Base-by-base conservation (phyloP, 805 yeast species). In the Wickerhamiella azymoides region DNA sequence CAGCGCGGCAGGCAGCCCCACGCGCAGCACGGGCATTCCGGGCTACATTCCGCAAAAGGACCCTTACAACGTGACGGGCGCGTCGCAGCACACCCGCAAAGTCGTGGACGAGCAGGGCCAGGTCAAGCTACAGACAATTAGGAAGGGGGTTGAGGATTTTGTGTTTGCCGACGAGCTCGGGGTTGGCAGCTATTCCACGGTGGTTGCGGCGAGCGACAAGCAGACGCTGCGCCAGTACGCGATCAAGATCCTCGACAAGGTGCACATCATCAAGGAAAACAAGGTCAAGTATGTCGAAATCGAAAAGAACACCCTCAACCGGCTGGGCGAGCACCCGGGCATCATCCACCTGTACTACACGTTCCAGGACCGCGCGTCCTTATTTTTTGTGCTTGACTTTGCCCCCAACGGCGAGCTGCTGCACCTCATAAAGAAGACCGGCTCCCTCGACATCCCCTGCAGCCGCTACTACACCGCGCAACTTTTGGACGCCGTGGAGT, bases 331-430 rank as follows among this genome's bases (percentile, higher is more conserved):
- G 47, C 97, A 92, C 59, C 96, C 96, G 0, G 98, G 98, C 1
- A 81, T 92, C 25, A 93, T 92, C 17, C 83, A 88, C 40, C 67
- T 92, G 40, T 84, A 84, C 63, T 92, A 83, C 63, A 92, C 98
- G 1, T 92, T 92, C 64, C 98, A 92, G 62, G 98, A 92, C 61
- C 84, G 83, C 39, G 73, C 77, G 49, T 79, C 85, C 28, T 67
- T 92, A 33, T 92, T 85, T 60, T 92, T 88, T 62, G 98, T 89
- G 32, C 73, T 92, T 45, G 97, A 92, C 62, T 83, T 79, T 59
- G 97, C 97, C 2, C 81, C 89, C 49, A 84, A 86, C 55, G 98
- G 98, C n/a, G 98, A 92, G 62, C 66, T 92, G 42, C 69, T 92
- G 30, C 75, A 85, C 1, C 69, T 89, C 45, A 78, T 92, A 45